Percentiles rank a stretch among this genome's conserved stretches.
Conservation (phyloP, 2,329 filamentous ascomycete species). For the Pseudonectria buxi region DNA sequence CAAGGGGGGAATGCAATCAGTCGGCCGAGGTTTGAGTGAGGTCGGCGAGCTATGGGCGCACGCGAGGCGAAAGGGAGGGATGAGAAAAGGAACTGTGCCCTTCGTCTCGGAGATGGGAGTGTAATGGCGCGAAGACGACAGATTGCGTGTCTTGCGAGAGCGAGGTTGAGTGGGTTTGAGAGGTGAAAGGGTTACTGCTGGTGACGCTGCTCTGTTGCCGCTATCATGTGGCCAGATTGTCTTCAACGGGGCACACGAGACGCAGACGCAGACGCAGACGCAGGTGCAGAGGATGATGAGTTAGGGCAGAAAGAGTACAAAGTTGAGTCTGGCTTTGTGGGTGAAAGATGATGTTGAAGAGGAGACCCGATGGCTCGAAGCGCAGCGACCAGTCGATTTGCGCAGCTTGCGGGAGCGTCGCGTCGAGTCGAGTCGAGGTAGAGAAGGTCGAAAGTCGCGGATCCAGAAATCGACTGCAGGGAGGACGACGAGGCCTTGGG, state of each 20-base stretch:
- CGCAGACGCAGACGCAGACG: slow-evolving; percentile 7
- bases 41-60: slow-evolving; percentile 2
- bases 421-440: too few relatives aligned
- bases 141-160: not conserved
- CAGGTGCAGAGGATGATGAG: slow-evolving; percentile 1
- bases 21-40: slow-evolving; percentile 3
- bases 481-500: too few relatives aligned
- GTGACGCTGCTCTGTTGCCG: slow-evolving; percentile 14
- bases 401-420: too few relatives aligned
- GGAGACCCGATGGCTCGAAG: too few relatives aligned
- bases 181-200: slow-evolving; percentile 1
- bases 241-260: slow-evolving; percentile 17
- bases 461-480: too few relatives aligned
- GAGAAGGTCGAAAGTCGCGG: too few relatives aligned
- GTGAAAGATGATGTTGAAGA: too few relatives aligned
- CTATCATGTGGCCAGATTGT: slow-evolving; percentile 28
- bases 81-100: slow-evolving; percentile 1
- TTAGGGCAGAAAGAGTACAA: not conserved
- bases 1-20: slow-evolving; percentile 8
- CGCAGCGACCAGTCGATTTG: too few relatives aligned
- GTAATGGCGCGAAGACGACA: not conserved
- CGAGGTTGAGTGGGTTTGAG: not conserved
- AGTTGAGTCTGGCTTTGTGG: too few relatives aligned
- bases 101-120: slow-evolving; percentile 1
- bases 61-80: not conserved